A percentile compares a stretch with the other conserved stretches of the same genome.
Evolutionary conservation across 2,329 filamentous ascomycete genomes (phyloP).

Genomic region (Magnaporthiopsis poae): DNA sequence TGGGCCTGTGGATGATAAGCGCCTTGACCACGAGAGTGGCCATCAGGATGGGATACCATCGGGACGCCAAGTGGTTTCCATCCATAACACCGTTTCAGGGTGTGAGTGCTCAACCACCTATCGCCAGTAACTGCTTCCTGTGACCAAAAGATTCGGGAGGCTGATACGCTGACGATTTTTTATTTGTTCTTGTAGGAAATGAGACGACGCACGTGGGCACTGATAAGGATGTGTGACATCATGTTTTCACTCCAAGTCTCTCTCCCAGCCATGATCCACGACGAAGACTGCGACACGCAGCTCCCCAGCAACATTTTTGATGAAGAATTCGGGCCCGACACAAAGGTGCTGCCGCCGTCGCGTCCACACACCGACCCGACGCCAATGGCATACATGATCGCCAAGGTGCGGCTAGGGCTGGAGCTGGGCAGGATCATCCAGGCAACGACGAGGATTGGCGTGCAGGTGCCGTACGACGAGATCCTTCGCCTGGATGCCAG

Average conservation of each 20-base stretch:
- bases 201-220: slow-evolving; percentile 57
- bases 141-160: not conserved
- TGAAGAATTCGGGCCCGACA: slow-evolving; percentile 64
- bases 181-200: slow-evolving; percentile 45
- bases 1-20: slow-evolving; percentile 52
- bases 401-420: slow-evolving; percentile 57
- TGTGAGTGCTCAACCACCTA: slow-evolving; percentile 29
- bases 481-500: slow-evolving; percentile 53
- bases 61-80: slow-evolving; percentile 66
- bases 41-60: slow-evolving; percentile 66
- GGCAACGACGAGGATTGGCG: slow-evolving; percentile 46
- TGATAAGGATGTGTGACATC: slow-evolving; percentile 63
- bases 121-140: not conserved
- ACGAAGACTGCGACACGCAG: slow-evolving; percentile 65
- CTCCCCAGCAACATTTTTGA: slow-evolving; percentile 71
- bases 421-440: slow-evolving; percentile 66
- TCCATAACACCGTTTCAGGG: slow-evolving; percentile 63
- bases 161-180: not conserved
- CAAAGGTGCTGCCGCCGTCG: slow-evolving; percentile 56
- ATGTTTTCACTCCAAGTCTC: slow-evolving; percentile 67
- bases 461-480: slow-evolving; percentile 52
- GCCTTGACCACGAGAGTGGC: slow-evolving; percentile 47
- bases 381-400: slow-evolving; percentile 69
- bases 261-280: slow-evolving; percentile 59
- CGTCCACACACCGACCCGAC: slow-evolving; percentile 62